A percentile compares a stretch with the other conserved stretches of the same genome.
Conservation (phyloP, 2,329 filamentous ascomycete genomes). For the Colletotrichum orchidophilum region DNA sequence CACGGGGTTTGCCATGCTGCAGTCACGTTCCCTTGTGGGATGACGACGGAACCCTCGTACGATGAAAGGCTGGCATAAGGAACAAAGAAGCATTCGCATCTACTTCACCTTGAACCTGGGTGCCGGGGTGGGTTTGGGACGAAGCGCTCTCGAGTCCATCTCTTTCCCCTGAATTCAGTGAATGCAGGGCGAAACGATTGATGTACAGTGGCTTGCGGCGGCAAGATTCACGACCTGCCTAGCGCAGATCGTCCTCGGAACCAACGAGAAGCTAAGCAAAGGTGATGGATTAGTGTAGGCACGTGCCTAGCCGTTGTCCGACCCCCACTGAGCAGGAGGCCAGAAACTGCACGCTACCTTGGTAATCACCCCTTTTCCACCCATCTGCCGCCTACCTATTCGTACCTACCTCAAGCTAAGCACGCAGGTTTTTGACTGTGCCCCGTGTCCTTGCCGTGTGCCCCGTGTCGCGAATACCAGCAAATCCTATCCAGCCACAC, state of each 20-base stretch:
- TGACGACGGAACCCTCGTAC: not conserved
- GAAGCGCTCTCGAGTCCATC: not conserved
- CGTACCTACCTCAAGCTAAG: not conserved
- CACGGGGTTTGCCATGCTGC: not conserved
- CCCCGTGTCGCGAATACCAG: constrained; percentile 8
- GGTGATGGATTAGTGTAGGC: not conserved
- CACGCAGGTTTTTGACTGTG: constrained; percentile 8
- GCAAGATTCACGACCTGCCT: constrained; percentile 16
- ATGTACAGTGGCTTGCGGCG: constrained; percentile 17
- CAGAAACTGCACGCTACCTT: not conserved
- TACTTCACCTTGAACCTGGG: not conserved
- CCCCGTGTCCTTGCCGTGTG: too few species aligned
- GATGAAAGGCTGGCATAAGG: not conserved
- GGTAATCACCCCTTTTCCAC: not conserved
- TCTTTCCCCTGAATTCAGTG: not conserved
- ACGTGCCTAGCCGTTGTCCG: not conserved
- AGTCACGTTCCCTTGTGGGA: not conserved
- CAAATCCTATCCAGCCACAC: constrained; percentile 3
- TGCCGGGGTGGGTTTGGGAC: not conserved
- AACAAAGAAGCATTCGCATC: not conserved
- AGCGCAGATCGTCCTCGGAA: constrained; percentile 25
- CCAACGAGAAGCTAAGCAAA: not conserved
- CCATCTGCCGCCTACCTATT: not conserved
- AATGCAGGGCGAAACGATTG: not conserved
- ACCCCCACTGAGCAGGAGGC: not conserved